Percentiles rank a stretch among this genome's conserved stretches.
These are phyloP conservation scores for Malassezia japonica DNA, from an alignment of 1,284 basidiomycete genomes.

Conservation along the genomic window DNA sequence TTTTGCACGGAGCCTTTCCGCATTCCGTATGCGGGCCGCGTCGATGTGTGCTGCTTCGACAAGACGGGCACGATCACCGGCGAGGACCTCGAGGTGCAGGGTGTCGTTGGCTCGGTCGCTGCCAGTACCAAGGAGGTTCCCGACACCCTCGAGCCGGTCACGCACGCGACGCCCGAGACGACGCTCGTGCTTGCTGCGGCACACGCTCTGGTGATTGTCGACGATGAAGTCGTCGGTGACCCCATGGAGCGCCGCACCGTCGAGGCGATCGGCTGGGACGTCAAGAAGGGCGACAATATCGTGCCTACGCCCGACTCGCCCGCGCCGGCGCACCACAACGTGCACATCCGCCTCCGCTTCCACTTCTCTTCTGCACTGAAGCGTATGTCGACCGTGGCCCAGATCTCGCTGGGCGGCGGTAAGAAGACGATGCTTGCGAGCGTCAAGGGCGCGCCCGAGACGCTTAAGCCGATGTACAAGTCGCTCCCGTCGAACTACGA, in stretches of 20 bases:
- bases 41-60: slow-evolving; percentile 49
- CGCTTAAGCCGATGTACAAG: slow-evolving; percentile 39
- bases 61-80: slow-evolving; percentile 48
- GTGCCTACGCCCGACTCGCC: slow-evolving; percentile 13
- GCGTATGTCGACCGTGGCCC: slow-evolving; percentile 44
- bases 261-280: slow-evolving; percentile 79
- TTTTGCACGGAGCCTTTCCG: slow-evolving; percentile 49
- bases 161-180: slow-evolving; percentile 66
- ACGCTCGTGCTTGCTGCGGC: slow-evolving; percentile 82
- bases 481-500: slow-evolving; percentile 43
- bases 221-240: slow-evolving; percentile 85
- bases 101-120: slow-evolving; percentile 30
- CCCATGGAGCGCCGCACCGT: slow-evolving; percentile 98
- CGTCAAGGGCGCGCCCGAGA: slow-evolving; percentile 47
- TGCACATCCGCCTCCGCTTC: slow-evolving; percentile 43
- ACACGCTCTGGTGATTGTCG: slow-evolving; percentile 85
- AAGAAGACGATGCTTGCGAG: slow-evolving; percentile 30
- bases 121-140: background rate
- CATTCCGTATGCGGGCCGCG: slow-evolving; percentile 45
- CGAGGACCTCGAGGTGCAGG: slow-evolving; percentile 45
- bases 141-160: slow-evolving; percentile 61
- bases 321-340: slow-evolving; percentile 23
- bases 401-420: slow-evolving; percentile 24
- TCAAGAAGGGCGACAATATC: slow-evolving; percentile 58
- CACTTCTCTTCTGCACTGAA: slow-evolving; percentile 47